Percentiles rank a stretch among this genome's conserved stretches.
phyloP scores from a whole-genome alignment of 2,329 filamentous ascomycete genomes.

The Hypocrella siamensis region DNA sequence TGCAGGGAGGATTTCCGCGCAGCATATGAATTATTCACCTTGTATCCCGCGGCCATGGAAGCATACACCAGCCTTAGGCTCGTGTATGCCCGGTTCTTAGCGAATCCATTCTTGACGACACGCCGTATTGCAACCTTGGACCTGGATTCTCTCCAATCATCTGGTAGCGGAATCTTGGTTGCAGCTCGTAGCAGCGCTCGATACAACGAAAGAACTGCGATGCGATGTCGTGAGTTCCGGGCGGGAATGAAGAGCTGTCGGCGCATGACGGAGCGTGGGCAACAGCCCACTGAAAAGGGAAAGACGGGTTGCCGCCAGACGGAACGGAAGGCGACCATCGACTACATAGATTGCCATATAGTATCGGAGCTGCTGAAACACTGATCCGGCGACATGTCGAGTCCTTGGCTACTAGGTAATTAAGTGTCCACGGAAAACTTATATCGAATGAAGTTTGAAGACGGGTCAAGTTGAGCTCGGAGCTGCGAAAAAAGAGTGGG shows the following conservation, averaged over 20 bases:
- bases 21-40: slow-evolving; percentile 20
- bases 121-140: slow-evolving; percentile 17
- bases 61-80: slow-evolving; percentile 44
- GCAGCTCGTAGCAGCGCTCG: slow-evolving; percentile 50
- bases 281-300: no score
- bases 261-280: background rate
- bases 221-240: slow-evolving; percentile 34
- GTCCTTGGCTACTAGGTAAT: no score
- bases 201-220: slow-evolving; percentile 53
- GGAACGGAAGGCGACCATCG: no score
- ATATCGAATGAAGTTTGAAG: no score
- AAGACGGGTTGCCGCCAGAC: no score
- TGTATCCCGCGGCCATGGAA: slow-evolving; percentile 53
- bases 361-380: no score
- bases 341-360: no score
- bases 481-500: no score
- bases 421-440: no score
- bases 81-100: slow-evolving; percentile 38
- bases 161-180: slow-evolving; percentile 33
- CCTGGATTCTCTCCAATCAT: slow-evolving; percentile 14
- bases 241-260: slow-evolving; percentile 26
- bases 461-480: no score
- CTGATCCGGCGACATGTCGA: no score
- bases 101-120: slow-evolving; percentile 47
- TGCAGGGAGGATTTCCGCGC: no score